A percentile compares a stretch with the other conserved stretches of the same genome.
Evolutionary conservation across 106 monocot genomes (phyloP).

Genomic region (Posidonia australis): DNA sequence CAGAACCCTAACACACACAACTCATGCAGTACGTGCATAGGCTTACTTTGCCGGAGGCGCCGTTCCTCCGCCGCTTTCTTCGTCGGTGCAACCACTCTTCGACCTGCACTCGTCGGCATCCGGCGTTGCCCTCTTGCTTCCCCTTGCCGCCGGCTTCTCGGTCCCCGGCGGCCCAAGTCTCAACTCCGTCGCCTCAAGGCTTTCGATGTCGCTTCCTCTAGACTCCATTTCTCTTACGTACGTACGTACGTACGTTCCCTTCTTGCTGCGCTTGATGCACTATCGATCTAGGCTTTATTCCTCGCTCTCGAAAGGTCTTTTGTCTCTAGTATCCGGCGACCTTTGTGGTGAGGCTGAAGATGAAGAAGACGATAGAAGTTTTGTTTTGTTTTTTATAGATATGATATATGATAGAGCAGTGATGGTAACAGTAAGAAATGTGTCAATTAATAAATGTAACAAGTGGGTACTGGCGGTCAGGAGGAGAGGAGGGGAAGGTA

Average conservation of each 20-base stretch:
- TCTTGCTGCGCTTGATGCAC: background rate
- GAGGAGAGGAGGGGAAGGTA: background rate
- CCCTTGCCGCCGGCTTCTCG: background rate
- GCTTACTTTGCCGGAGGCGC: slow-evolving; percentile 18
- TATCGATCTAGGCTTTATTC: too few relatives aligned
- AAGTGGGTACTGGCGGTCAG: background rate
- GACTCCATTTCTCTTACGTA: background rate
- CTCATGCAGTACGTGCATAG: too few relatives aligned
- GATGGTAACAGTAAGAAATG: background rate
- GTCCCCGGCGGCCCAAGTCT: slow-evolving; percentile 66
- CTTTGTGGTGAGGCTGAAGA: background rate
- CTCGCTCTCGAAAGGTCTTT: background rate
- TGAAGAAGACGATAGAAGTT: too few relatives aligned
- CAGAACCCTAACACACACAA: background rate
- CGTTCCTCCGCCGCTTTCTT: background rate
- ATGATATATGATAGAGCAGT: background rate
- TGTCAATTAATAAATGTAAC: background rate
- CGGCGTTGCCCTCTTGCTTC: slow-evolving; percentile 21
- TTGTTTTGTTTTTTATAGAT: background rate
- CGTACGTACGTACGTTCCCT: background rate
- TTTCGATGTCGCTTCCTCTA: slow-evolving; percentile 12
- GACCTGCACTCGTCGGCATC: background rate
- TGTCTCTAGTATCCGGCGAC: background rate
- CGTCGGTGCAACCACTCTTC: background rate
- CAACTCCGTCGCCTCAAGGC: slow-evolving; percentile 62